Conservation (phyloP, 202 grass and related monocot genomes). For the Schoenoplectus triqueter region DNA sequence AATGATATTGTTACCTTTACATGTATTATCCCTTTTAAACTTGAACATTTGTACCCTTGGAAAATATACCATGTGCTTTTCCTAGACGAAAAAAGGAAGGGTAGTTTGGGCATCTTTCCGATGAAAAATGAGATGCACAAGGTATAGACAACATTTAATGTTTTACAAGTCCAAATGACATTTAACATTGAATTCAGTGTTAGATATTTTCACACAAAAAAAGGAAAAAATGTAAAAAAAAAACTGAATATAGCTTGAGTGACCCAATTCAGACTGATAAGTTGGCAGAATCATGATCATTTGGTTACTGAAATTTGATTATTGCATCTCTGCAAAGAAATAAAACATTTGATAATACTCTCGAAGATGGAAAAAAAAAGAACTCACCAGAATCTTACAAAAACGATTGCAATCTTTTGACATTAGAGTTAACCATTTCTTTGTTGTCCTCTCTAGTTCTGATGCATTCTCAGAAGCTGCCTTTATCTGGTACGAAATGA, state of each 20-base stretch:
- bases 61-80: neutral
- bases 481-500: slow-evolving; percentile 55
- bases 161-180: neutral
- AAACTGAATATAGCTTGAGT: neutral
- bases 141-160: neutral
- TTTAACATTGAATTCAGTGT: neutral
- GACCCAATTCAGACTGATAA: neutral
- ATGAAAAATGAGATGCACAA: neutral
- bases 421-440: slow-evolving; percentile 78
- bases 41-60: neutral
- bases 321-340: neutral
- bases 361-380: slow-evolving; percentile 19
- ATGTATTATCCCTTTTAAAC: neutral
- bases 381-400: slow-evolving; percentile 93
- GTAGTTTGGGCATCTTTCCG: slow-evolving; percentile 7
- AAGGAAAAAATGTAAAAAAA: neutral
- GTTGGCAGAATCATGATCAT: neutral
- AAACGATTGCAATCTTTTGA: slow-evolving; percentile 96
- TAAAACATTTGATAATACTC: slow-evolving; percentile 14
- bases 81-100: neutral
- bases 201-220: neutral
- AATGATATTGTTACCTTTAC: slow-evolving; percentile 8
- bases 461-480: slow-evolving; percentile 69
- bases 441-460: slow-evolving; percentile 75
- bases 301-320: neutral